Conservation (phyloP, 1,284 basidiomycete species). For the Pseudozyma tsukubaensis region DNA sequence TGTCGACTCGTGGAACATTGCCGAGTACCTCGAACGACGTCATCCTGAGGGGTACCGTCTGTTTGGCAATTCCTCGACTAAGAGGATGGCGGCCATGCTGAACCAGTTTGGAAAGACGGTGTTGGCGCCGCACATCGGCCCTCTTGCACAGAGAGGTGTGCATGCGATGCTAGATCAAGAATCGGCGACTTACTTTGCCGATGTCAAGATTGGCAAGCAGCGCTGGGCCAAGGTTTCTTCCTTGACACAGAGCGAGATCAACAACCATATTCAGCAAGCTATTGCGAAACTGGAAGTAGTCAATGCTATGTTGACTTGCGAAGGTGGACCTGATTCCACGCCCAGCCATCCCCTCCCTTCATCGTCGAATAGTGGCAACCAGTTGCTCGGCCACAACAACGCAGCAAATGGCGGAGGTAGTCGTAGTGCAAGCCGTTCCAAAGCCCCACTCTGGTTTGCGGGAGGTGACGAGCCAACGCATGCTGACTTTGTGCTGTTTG, state of each 20-base stretch:
- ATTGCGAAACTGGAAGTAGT: conserved; percentile 39
- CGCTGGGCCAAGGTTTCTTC: conserved; percentile 34
- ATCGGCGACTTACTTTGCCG: conserved; percentile 50
- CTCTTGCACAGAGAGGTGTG: conserved; percentile 37
- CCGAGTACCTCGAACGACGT: conserved; percentile 47
- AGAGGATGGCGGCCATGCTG: conserved; percentile 48
- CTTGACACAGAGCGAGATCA: conserved; percentile 22
- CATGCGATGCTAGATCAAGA: conserved; percentile 48
- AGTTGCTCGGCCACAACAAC: neutral
- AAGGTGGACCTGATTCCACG: conserved; percentile 22
- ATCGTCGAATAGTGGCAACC: neutral
- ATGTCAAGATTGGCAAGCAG: conserved; percentile 50
- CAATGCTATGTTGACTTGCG: conserved; percentile 40
- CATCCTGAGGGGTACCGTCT: conserved; percentile 40
- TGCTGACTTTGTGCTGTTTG: conserved; percentile 57
- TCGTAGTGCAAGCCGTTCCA: conserved; percentile 11
- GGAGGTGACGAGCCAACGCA: conserved; percentile 54
- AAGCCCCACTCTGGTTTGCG: conserved; percentile 40
- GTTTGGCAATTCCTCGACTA: conserved; percentile 46
- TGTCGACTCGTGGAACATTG: conserved; percentile 58
- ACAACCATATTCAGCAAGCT: conserved; percentile 30
- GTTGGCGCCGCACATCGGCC: conserved; percentile 39
- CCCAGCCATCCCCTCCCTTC: conserved; percentile 2
- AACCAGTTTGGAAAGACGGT: conserved; percentile 50
- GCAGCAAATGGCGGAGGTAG: neutral